Conservation (phyloP, 1,139 yeast species). For the Geotrichum australiense region DNA sequence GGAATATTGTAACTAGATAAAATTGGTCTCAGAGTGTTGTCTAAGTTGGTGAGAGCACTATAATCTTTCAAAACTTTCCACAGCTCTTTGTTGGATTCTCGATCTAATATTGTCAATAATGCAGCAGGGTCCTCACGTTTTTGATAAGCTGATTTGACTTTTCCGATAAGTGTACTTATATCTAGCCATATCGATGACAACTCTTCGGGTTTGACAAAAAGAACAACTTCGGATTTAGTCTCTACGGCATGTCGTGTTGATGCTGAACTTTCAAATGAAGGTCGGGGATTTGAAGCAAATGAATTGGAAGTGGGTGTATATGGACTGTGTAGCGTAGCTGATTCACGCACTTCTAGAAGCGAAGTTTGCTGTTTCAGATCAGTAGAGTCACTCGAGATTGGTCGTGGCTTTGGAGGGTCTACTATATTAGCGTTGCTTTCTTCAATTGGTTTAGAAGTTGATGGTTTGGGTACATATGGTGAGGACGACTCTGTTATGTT, state of each 20-base stretch:
- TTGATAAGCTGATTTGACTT: constrained; percentile 30
- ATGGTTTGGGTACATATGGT: not conserved
- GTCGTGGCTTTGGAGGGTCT: too few species aligned
- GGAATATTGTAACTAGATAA: constrained; percentile 46
- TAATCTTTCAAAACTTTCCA: constrained; percentile 65
- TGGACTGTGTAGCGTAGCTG: too few species aligned
- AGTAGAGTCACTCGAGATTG: too few species aligned
- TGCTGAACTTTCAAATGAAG: not conserved
- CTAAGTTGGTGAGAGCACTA: constrained; percentile 51
- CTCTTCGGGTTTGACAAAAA: constrained; percentile 62
- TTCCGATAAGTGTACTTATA: constrained; percentile 48
- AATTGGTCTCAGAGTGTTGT: constrained; percentile 46
- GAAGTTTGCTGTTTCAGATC: too few species aligned
- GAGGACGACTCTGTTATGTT: not conserved
- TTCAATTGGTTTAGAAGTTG: constrained; percentile 1
- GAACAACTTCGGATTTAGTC: constrained; percentile 16
- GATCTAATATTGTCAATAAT: constrained; percentile 56
- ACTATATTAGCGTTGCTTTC: too few species aligned
- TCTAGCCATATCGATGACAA: constrained; percentile 54
- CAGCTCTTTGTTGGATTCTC: constrained; percentile 54
- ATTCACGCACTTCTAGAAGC: too few species aligned
- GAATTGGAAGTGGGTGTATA: too few species aligned
- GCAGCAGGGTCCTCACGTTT: constrained; percentile 49
- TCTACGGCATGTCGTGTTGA: not conserved
- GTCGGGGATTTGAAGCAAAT: not conserved